These are phyloP conservation scores for Calocera viscosa DNA, from an alignment of 768 basidiomycete species.

Conservation along the genomic window DNA sequence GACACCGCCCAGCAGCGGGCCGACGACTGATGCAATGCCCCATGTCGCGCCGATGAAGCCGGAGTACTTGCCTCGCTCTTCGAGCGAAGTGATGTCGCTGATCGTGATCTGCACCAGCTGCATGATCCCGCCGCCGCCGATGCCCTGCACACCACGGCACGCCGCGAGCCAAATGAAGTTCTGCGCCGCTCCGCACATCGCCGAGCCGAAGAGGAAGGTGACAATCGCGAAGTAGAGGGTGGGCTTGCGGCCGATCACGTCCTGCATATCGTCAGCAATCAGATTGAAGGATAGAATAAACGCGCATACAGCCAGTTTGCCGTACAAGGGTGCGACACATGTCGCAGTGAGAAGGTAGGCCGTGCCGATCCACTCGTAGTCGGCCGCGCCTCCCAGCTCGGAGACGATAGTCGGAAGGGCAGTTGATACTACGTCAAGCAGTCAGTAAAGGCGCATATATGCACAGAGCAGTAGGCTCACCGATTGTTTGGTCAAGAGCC, in stretches of 20 bases:
- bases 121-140: conserved; percentile 70
- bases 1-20: conserved; percentile 74
- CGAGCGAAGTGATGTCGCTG: conserved; percentile 68
- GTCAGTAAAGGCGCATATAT: background rate
- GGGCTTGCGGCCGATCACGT: conserved; percentile 46
- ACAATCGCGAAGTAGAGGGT: conserved; percentile 53
- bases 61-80: conserved; percentile 68
- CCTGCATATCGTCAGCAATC: background rate
- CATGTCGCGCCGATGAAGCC: conserved; percentile 69
- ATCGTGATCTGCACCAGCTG: conserved; percentile 64
- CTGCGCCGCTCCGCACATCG: conserved; percentile 70
- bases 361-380: conserved; percentile 58
- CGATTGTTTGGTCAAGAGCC: conserved; percentile 34
- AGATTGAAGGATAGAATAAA: conserved; percentile 16
- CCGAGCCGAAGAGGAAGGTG: conserved; percentile 64
- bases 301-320: conserved; percentile 58
- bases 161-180: conserved; percentile 66
- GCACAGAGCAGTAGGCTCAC: conserved; percentile 24
- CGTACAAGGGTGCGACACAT: conserved; percentile 54
- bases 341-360: conserved; percentile 57
- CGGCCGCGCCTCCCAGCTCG: conserved; percentile 48
- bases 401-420: conserved; percentile 62
- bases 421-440: conserved; percentile 39
- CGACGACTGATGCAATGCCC: conserved; percentile 59
- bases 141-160: conserved; percentile 66